Conservation (phyloP, 2,329 filamentous ascomycete species). For the Pseudocercospora cruenta region DNA sequence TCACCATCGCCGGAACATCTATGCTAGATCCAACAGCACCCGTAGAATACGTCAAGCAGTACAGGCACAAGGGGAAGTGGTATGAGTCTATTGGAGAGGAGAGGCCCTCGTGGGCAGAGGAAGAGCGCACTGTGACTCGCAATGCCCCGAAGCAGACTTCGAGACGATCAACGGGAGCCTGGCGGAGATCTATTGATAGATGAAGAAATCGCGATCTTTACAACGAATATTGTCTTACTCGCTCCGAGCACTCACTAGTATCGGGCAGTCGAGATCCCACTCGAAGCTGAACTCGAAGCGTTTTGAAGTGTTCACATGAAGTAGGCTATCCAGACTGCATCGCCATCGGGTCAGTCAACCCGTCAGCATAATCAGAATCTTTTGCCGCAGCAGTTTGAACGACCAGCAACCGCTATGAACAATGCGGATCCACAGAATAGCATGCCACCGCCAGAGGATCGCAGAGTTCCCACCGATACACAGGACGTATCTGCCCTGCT, state of each 20-base stretch:
- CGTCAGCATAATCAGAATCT: background rate
- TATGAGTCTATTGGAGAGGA: slow-evolving; percentile 21
- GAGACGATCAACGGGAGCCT: slow-evolving; percentile 1
- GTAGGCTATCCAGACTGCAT: background rate
- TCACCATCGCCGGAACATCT: slow-evolving; percentile 20
- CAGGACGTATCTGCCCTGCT: background rate
- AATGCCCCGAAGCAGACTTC: background rate
- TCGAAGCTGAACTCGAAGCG: background rate
- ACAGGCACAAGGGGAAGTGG: slow-evolving; percentile 23
- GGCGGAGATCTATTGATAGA: slow-evolving; percentile 6
- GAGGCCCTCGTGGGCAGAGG: slow-evolving; percentile 24
- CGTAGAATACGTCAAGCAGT: slow-evolving; percentile 16
- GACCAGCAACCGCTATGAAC: background rate
- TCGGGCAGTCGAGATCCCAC: background rate
- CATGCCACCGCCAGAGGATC: background rate
- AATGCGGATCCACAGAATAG: background rate
- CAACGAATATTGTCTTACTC: background rate
- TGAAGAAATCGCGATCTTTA: background rate
- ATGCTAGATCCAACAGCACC: slow-evolving; percentile 21
- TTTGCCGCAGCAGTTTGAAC: background rate
- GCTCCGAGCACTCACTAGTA: background rate
- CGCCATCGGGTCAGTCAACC: background rate
- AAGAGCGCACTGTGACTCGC: slow-evolving; percentile 18
- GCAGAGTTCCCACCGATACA: background rate
- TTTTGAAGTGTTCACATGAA: no score